Base-by-base conservation (phyloP, 495 filamentous ascomycete species). In the Xeromyces bisporus region DNA sequence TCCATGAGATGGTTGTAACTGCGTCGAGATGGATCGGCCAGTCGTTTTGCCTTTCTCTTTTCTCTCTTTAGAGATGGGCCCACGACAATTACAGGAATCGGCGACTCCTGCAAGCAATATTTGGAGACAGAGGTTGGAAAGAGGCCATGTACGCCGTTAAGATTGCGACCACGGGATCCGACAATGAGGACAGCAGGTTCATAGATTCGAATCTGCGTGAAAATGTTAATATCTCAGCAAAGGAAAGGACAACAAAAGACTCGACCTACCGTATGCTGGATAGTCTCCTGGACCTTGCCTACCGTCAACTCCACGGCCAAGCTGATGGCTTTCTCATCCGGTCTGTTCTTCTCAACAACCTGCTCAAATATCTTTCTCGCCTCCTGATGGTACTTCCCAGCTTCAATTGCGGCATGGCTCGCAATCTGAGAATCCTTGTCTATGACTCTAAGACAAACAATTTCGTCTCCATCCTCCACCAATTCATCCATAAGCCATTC, bases 11-110 rank as follows among this genome's bases (percentile, higher is more conserved):
- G 69, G 23, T 73, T 69, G 55, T 97, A 97, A 32, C 71, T 77
- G 38, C 77, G 75, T 27, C 89, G 65, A 18, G 51, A 62, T 5
- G 85, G 83, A 37, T 96, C 82, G 26, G 73, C 69, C 9, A 72
- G 69, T 17, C 89, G 78, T 59, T 93, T 93, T 37, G 68, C 67
- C 51, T 92, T 93, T 53, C 91, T 92, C 56, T 91, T 93, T 40
- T 76, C 68, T 3, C 89, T 78, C 57, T 94, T 92, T 31, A 81
- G 73, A 15, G 77, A 78, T 28, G 89, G 86, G 1, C 89, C 73
- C 23, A 96, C 89, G 18, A 97, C 91, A 21, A 94, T 83, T 2
- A 94, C 87, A n/a, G 89, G 89, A 12, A 97, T 80, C 1, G 89
- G 89, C 6, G 82, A 93, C 52, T 92, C 81, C 48, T 96, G 87